phyloP scores from a whole-genome alignment of 257 asterid genomes.

The Verbascum thapsus region DNA sequence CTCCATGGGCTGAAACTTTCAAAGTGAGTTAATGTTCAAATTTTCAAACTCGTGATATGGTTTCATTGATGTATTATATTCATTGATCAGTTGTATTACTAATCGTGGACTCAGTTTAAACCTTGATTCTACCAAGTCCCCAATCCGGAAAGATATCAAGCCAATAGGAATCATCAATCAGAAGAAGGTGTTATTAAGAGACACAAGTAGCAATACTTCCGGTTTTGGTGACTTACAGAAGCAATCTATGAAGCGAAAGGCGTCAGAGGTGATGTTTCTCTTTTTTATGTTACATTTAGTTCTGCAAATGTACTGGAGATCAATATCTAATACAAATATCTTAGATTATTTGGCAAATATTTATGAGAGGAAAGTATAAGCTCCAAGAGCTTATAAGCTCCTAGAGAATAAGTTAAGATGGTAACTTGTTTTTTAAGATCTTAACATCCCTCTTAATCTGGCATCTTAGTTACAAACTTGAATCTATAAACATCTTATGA shows the following conservation, averaged over 20 bases:
- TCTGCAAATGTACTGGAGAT: conserved; percentile 21
- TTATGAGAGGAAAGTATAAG: too few species aligned
- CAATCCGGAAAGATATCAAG: conserved; percentile 40
- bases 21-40: conserved; percentile 42
- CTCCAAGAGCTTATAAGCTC: too few species aligned
- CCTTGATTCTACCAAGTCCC: conserved; percentile 42
- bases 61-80: conserved; percentile 15
- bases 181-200: conserved; percentile 33
- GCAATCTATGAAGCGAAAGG: conserved; percentile 67
- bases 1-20: conserved; percentile 48
- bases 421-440: too few species aligned
- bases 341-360: too few species aligned
- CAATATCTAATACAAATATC: too few species aligned
- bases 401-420: too few species aligned
- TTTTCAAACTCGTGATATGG: conserved; percentile 20
- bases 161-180: too few species aligned
- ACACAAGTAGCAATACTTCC: conserved; percentile 32
- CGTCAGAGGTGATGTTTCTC: conserved; percentile 51
- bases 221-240: conserved; percentile 33
- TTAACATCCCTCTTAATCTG: too few species aligned
- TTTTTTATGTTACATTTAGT: conserved; percentile 14
- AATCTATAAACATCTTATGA: too few species aligned
- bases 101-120: conserved; percentile 47
- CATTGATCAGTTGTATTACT: conserved; percentile 15
- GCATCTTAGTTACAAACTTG: too few species aligned